Percentiles rank a stretch among this genome's conserved stretches.
Conservation (phyloP, 2,329 filamentous ascomycete genomes). For the Alternaria ventricosa region DNA sequence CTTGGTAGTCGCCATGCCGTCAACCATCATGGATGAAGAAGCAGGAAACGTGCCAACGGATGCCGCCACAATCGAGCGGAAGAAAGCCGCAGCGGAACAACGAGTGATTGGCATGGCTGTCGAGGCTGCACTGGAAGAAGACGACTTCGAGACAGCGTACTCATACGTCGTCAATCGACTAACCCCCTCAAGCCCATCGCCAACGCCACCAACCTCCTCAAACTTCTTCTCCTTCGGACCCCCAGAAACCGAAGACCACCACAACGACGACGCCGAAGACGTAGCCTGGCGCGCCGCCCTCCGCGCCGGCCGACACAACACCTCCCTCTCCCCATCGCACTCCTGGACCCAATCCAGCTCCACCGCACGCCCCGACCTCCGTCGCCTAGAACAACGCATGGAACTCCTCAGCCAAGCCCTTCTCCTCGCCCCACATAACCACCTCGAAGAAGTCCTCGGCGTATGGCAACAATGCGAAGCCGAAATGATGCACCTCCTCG, state of each 20-base stretch:
- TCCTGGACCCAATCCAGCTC: conserved; percentile 51
- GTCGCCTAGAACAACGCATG: conserved; percentile 79
- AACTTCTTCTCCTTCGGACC: conserved; percentile 36
- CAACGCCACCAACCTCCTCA: conserved; percentile 30
- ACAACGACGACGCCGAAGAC: conserved; percentile 58
- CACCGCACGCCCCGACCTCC: conserved; percentile 62
- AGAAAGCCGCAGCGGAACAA: conserved; percentile 60
- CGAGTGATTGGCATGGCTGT: conserved; percentile 82
- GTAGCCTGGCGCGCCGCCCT: conserved; percentile 82
- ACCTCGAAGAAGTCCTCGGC: conserved; percentile 76
- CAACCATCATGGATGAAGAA: conserved; percentile 48
- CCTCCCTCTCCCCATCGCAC: conserved; percentile 36
- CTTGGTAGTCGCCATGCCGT: conserved; percentile 59
- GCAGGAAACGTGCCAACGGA: conserved; percentile 56
- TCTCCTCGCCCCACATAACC: conserved; percentile 71
- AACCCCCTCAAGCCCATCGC: conserved; percentile 45
- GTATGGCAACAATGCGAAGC: conserved; percentile 80
- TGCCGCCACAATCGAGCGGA: conserved; percentile 31
- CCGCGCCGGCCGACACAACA: conserved; percentile 75
- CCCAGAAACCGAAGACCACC: conserved; percentile 22
- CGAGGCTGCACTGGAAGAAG: conserved; percentile 75
- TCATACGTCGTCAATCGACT: conserved; percentile 80
- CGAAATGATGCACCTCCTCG: conserved; percentile 71
- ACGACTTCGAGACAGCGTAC: conserved; percentile 86
- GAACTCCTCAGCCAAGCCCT: conserved; percentile 79